Evolutionary conservation across 2,329 filamentous ascomycete species (phyloP).

Genomic region (Neospermospora avenae): DNA sequence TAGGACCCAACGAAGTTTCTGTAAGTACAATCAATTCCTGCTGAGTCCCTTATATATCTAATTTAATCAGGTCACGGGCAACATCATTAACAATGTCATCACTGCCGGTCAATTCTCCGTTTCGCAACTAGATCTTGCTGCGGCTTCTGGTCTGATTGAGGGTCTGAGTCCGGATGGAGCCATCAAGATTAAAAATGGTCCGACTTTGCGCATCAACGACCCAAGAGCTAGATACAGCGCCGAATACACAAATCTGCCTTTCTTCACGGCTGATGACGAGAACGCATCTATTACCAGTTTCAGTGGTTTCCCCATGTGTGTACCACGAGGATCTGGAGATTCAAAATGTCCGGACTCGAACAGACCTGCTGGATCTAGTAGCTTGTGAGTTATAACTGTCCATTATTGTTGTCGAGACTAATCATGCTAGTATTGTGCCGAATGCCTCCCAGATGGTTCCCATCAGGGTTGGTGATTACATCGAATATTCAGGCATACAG

Average conservation of each 20-base stretch:
- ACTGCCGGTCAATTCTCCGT: conserved; percentile 40
- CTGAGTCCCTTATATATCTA: background rate
- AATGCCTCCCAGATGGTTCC: conserved; percentile 41
- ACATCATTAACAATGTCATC: conserved; percentile 37
- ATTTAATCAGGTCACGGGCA: conserved; percentile 35
- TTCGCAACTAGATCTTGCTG: conserved; percentile 37
- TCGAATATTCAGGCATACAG: conserved; percentile 40
- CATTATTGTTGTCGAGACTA: background rate
- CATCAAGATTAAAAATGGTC: conserved; percentile 38
- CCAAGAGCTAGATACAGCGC: conserved; percentile 44
- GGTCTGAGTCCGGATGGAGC: conserved; percentile 36
- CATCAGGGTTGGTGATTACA: conserved; percentile 40
- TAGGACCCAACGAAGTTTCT: conserved; percentile 27
- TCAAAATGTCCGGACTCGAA: conserved; percentile 34
- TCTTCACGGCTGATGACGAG: conserved; percentile 47
- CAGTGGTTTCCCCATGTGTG: conserved; percentile 51
- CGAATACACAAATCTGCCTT: conserved; percentile 38
- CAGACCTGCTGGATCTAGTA: conserved; percentile 1
- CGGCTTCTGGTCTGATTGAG: conserved; percentile 38
- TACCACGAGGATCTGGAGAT: conserved; percentile 41
- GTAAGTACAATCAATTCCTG: background rate
- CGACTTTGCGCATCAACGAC: conserved; percentile 41
- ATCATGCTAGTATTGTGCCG: conserved; percentile 29
- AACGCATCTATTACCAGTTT: conserved; percentile 47
- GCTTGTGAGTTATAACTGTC: conserved; percentile 12